Evolutionary conservation across 108 stramenopile genomes (phyloP), one percentile per base, ranked within the genome.

Genomic region (Nitzschia sp.): DNA sequence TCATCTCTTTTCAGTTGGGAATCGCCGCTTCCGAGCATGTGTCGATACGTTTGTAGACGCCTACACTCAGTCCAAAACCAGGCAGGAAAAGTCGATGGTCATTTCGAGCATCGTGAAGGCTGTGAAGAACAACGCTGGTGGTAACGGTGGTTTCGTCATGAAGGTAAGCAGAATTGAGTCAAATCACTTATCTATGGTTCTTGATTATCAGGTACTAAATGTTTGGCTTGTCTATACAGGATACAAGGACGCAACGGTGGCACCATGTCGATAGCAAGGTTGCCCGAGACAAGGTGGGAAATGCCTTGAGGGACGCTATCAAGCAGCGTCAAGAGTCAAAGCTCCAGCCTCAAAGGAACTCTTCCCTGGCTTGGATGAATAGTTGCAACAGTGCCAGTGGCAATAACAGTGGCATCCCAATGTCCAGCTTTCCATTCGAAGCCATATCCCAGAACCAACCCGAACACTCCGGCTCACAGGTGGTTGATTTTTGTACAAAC

Each of bases 211-310:
- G 2, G 1, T 14, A 55, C 21, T 12, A 55, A 55, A 25, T 20
- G 21, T 1, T 12, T 14, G 46, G n/a, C 46, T 17, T 55, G 1
- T 12, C 24, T 12, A 55, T 3, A 55, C 34, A 69, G 59, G 69
- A 70, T 40, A 14, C 58, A 1, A 59, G 41, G 40, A 61, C 37
- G 1, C n/a, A 59, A 20, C 14, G 59, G 19, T 70, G 69, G 69
- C 50, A 53, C 20, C 69, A 70, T 39, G 69, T 70, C 1, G 50
- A 51, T 51, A 51, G 29, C 59, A 70, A 70, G 51, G 69, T 70
- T 0, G 69, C 58, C 11, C 20, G 69, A 15, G 69, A 70, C 60
- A 70, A 70, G 21, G 69, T 70, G 14, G 69, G 69, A 51, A 59
- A 60, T 25, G 69, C 69, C 6, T 39, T 70, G 37, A 46, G 69